Conservation (phyloP, 306 rosid species). For the Arachis stenosperma region DNA sequence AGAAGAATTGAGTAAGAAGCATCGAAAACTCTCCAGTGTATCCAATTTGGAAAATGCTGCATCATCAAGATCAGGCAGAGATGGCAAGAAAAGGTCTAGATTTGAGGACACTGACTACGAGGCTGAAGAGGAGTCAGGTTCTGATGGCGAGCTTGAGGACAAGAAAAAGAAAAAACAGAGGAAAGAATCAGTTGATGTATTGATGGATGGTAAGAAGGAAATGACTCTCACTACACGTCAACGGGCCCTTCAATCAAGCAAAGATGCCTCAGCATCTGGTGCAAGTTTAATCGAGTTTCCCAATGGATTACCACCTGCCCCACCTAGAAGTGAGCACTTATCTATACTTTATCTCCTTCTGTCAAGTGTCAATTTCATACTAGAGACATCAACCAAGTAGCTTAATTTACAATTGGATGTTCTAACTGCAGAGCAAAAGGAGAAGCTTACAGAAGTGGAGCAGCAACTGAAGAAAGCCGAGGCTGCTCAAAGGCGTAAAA, state of each 20-base stretch:
- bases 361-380: constrained; percentile 26
- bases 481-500: constrained; percentile 88
- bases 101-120: constrained; percentile 52
- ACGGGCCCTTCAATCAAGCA: constrained; percentile 89
- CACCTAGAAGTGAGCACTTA: constrained; percentile 83
- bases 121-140: constrained; percentile 74
- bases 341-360: constrained; percentile 1
- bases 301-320: constrained; percentile 95
- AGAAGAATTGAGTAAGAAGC: constrained; percentile 82
- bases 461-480: constrained; percentile 92
- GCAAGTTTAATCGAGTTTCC: constrained; percentile 84
- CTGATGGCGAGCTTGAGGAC: constrained; percentile 73
- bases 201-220: constrained; percentile 76
- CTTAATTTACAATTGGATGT: constrained; percentile 32
- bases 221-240: constrained; percentile 83
- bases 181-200: constrained; percentile 75
- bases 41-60: constrained; percentile 63
- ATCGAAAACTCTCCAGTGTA: constrained; percentile 75
- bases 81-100: constrained; percentile 46
- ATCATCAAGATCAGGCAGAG: constrained; percentile 45
- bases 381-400: constrained; percentile 34
- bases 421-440: constrained; percentile 77
- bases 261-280: constrained; percentile 70
- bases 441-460: constrained; percentile 79
- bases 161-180: constrained; percentile 77